These are phyloP conservation scores for Cenococcum geophilum DNA, from an alignment of 495 filamentous ascomycete species.

Conservation along the genomic window DNA sequence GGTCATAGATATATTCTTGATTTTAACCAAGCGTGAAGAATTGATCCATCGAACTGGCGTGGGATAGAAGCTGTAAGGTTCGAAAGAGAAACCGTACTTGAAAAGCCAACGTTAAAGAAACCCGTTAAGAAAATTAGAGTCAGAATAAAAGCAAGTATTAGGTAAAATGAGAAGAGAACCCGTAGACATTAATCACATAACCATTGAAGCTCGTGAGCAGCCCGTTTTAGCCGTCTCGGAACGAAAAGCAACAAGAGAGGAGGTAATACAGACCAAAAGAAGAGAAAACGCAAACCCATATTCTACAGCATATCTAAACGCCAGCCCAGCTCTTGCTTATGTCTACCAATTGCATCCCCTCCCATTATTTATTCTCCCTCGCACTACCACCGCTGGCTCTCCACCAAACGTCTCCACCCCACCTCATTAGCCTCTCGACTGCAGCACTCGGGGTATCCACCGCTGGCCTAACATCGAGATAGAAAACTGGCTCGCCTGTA, in stretches of 20 bases:
- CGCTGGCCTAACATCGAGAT: conserved; percentile 91
- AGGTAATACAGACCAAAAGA: not conserved
- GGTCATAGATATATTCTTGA: no score
- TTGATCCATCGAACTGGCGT: no score
- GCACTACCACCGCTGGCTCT: conserved; percentile 63
- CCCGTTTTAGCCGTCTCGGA: not conserved
- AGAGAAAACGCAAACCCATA: not conserved
- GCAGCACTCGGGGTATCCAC: conserved; percentile 75
- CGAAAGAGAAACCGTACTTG: no score
- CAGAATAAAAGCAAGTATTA: no score
- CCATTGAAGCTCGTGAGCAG: no score
- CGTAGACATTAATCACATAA: no score
- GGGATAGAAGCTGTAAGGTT: no score
- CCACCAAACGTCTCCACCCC: conserved; percentile 94
- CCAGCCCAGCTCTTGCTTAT: not conserved
- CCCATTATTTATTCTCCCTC: conserved; percentile 32
- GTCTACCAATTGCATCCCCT: not conserved
- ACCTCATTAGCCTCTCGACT: conserved; percentile 76
- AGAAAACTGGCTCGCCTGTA: conserved; percentile 92
- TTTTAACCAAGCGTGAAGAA: no score
- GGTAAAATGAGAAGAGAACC: no score
- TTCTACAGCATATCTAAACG: not conserved
- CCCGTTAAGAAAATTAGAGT: no score
- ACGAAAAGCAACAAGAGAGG: not conserved
- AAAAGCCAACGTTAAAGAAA: no score